phyloP scores from a whole-genome alignment of 2,329 filamentous ascomycete genomes.

The Pseudogymnoascus sp. region DNA sequence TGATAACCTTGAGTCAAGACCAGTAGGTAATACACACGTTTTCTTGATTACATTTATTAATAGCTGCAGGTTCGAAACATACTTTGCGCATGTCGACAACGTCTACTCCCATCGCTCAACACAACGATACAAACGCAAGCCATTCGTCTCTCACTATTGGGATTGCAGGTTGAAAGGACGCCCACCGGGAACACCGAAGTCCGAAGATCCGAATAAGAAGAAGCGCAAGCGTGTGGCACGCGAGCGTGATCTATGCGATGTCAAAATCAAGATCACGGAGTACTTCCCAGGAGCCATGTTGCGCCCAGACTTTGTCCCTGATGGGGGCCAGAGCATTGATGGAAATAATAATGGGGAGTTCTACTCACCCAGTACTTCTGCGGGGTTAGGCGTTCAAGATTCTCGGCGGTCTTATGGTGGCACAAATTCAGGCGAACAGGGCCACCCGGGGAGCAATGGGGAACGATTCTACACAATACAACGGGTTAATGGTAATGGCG shows the following conservation, averaged over 20 bases:
- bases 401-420: not conserved
- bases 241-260: conserved; percentile 71
- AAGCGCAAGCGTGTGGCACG: conserved; percentile 70
- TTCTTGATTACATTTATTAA: conserved; percentile 13
- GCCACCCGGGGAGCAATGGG: conserved; percentile 39
- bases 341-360: conserved; percentile 21
- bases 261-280: conserved; percentile 81
- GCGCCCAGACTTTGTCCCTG: conserved; percentile 26
- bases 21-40: conserved; percentile 43
- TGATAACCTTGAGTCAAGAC: conserved; percentile 63
- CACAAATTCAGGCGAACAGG: conserved; percentile 22
- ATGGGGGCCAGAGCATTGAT: conserved; percentile 20
- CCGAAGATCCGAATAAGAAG: conserved; percentile 72
- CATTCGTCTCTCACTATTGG: conserved; percentile 79
- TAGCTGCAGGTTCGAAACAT: conserved; percentile 58
- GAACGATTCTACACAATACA: conserved; percentile 66
- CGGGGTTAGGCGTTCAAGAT: conserved; percentile 8
- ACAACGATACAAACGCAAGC: conserved; percentile 71
- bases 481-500: conserved; percentile 67
- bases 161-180: conserved; percentile 75
- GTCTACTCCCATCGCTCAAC: conserved; percentile 78
- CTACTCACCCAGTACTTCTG: conserved; percentile 19
- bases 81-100: conserved; percentile 78
- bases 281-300: conserved; percentile 52
- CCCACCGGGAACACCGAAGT: conserved; percentile 70